These are phyloP conservation scores for Eucalyptus marginata DNA, from an alignment of 345 rosid genomes.

Conservation along the genomic window DNA sequence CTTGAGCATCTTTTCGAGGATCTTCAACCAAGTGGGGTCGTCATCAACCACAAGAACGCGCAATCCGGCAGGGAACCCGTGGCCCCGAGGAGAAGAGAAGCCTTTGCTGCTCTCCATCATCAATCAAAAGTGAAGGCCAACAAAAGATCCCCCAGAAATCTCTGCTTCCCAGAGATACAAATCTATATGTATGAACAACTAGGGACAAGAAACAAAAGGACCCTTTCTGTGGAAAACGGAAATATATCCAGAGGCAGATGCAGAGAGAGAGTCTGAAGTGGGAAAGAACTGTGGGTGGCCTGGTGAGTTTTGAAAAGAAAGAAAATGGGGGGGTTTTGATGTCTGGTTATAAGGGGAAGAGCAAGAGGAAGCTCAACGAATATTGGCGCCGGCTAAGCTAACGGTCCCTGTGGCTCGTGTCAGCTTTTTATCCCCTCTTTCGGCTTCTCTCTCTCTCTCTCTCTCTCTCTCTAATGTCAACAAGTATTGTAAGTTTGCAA, in stretches of 20 bases:
- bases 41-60: constrained; percentile 97
- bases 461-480: neutral
- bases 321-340: neutral
- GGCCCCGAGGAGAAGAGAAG: constrained; percentile 52
- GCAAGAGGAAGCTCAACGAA: constrained; percentile 5
- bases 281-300: neutral
- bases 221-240: neutral
- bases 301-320: constrained; percentile 3
- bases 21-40: constrained; percentile 92
- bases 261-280: neutral
- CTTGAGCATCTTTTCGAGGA: constrained; percentile 97
- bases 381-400: constrained; percentile 50
- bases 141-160: neutral
- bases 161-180: neutral
- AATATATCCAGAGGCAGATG: neutral
- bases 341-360: constrained; percentile 11
- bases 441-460: neutral
- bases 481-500: neutral
- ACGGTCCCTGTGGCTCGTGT: constrained; percentile 29
- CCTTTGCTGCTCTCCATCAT: constrained; percentile 44
- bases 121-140: neutral
- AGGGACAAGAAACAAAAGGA: neutral
- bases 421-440: constrained; percentile 2
- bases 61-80: constrained; percentile 69
- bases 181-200: neutral